Conservation (phyloP, 2,329 filamentous ascomycete species). For the Aspergillus sp. region DNA sequence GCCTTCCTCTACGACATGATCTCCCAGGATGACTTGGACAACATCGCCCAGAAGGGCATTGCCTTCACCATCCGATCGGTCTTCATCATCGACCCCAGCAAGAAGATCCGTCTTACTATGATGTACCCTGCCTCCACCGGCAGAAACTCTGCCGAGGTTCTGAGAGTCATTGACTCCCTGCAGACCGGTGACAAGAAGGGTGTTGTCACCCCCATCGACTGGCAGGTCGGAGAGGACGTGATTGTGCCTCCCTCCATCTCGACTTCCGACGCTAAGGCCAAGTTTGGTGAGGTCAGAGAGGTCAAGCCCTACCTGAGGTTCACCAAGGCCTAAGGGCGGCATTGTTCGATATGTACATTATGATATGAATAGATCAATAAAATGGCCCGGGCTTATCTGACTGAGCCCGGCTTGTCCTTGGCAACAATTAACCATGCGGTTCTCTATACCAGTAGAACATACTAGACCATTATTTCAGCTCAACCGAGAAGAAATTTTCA, state of each 20-base stretch:
- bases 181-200: constrained; percentile 84
- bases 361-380: too few relatives aligned
- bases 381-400: too few relatives aligned
- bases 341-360: too few relatives aligned
- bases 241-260: constrained; percentile 81
- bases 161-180: constrained; percentile 73
- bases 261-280: constrained; percentile 78
- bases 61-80: constrained; percentile 90
- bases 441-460: too few relatives aligned
- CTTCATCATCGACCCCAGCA: constrained; percentile 89
- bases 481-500: too few relatives aligned
- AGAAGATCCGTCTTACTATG: constrained; percentile 89
- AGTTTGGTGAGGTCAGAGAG: constrained; percentile 70
- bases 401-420: too few relatives aligned
- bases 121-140: constrained; percentile 89
- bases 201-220: constrained; percentile 85
- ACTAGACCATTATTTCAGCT: too few relatives aligned
- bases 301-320: constrained; percentile 51
- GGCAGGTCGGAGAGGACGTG: constrained; percentile 82
- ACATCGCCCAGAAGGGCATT: constrained; percentile 69
- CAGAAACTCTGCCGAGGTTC: constrained; percentile 73
- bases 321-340: constrained; percentile 16
- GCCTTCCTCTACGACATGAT: constrained; percentile 77
- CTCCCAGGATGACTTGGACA: constrained; percentile 75
- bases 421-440: too few relatives aligned